Conservation (phyloP, 176 grass and related monocot species). For the Phoenix roebelenii region DNA sequence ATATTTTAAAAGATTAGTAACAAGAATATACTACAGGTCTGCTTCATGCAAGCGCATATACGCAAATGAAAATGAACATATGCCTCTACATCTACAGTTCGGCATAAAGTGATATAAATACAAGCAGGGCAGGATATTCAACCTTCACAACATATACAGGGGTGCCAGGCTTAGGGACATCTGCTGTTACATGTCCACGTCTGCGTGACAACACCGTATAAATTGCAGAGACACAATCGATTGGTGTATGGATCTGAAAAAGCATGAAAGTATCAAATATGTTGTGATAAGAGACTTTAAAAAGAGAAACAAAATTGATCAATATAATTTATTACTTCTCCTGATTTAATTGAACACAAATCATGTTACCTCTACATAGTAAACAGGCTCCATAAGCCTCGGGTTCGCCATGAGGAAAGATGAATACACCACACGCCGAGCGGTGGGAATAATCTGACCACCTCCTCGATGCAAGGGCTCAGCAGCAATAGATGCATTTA, state of each 20-base stretch:
- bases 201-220: constrained; percentile 81
- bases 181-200: constrained; percentile 90
- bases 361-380: constrained; percentile 61
- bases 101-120: too few relatives aligned
- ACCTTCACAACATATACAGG: constrained; percentile 93
- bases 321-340: too few relatives aligned
- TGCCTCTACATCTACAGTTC: too few relatives aligned
- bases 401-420: constrained; percentile 96
- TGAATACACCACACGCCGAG: constrained; percentile 91
- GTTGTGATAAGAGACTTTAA: too few relatives aligned
- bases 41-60: too few relatives aligned
- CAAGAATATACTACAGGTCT: background rate
- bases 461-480: constrained; percentile 95
- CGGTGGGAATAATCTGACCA: constrained; percentile 95
- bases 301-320: too few relatives aligned
- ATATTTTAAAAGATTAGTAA: background rate
- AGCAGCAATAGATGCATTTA: constrained; percentile 80
- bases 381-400: constrained; percentile 95
- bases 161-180: constrained; percentile 90
- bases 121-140: too few relatives aligned
- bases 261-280: constrained; percentile 19
- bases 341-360: too few relatives aligned
- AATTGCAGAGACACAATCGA: constrained; percentile 97
- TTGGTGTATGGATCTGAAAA: constrained; percentile 94
- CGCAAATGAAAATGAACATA: background rate